Evolutionary conservation across 2,329 filamentous ascomycete genomes (phyloP).

Genomic region (Scorias spongiosa): DNA sequence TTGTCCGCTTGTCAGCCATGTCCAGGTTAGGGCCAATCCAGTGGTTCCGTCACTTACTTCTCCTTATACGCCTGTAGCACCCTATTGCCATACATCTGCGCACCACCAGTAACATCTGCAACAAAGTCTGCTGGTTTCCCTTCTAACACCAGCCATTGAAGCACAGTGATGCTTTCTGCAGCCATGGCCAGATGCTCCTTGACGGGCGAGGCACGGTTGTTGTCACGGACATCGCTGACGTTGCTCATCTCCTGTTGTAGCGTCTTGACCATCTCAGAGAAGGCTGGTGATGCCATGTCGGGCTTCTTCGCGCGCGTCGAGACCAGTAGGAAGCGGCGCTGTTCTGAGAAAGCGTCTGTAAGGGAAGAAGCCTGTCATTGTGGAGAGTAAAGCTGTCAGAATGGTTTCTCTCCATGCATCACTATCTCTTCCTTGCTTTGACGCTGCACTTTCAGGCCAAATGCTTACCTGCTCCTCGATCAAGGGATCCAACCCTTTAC

Average conservation of each 20-base stretch:
- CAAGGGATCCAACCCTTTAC: slow-evolving; percentile 56
- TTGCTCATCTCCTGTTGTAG: slow-evolving; percentile 69
- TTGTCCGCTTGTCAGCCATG: slow-evolving; percentile 2
- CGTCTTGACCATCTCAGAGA: slow-evolving; percentile 68
- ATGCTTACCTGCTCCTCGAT: slow-evolving; percentile 50
- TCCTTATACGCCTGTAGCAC: slow-evolving; percentile 85
- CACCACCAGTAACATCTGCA: slow-evolving; percentile 64
- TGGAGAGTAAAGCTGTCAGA: neutral
- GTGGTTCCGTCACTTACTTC: slow-evolving; percentile 36
- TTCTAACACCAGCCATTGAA: slow-evolving; percentile 83
- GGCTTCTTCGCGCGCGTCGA: slow-evolving; percentile 88
- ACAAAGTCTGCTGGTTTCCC: slow-evolving; percentile 74
- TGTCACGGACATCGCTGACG: slow-evolving; percentile 67
- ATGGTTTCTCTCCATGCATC: neutral
- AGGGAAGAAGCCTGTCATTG: slow-evolving; percentile 24
- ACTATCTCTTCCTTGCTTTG: too few species aligned
- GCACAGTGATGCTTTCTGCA: slow-evolving; percentile 72
- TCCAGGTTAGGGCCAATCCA: neutral
- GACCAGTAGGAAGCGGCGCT: slow-evolving; percentile 77
- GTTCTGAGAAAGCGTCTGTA: slow-evolving; percentile 58
- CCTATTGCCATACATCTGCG: slow-evolving; percentile 89
- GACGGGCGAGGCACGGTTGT: slow-evolving; percentile 57
- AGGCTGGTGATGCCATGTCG: slow-evolving; percentile 52
- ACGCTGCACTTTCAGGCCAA: neutral
- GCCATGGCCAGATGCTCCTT: slow-evolving; percentile 78